Percentiles rank a stretch among this genome's conserved stretches.
phyloP scores from a whole-genome alignment of 106 monocot species.

The Iris macrosiphon region DNA sequence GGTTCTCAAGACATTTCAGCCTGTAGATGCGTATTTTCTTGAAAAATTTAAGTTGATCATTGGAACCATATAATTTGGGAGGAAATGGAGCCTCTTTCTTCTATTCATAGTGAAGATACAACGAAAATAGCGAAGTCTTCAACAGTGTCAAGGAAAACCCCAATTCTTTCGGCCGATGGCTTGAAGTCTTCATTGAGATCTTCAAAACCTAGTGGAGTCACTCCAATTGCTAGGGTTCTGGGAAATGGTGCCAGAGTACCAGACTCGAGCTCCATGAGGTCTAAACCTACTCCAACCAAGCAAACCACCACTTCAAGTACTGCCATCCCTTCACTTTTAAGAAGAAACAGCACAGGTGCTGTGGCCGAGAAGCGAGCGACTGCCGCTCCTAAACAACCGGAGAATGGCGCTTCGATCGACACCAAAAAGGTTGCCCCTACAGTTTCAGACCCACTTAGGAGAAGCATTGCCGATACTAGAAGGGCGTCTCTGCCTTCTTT shows the following conservation, averaged over 20 bases:
- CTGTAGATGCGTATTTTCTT: too few species aligned
- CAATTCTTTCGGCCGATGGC: conserved; percentile 21
- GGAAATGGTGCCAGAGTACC: not conserved
- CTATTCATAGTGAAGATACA: conserved; percentile 2
- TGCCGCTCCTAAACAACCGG: conserved; percentile 14
- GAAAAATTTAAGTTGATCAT: too few species aligned
- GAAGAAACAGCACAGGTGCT: conserved; percentile 67
- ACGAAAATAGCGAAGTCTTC: conserved; percentile 2
- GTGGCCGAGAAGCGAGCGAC: conserved; percentile 15
- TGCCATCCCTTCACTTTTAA: conserved; percentile 14
- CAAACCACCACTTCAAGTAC: conserved; percentile 22
- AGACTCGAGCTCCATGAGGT: conserved; percentile 18
- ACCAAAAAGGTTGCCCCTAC: conserved; percentile 26
- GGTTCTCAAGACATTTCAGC: too few species aligned
- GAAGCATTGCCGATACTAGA: conserved; percentile 18
- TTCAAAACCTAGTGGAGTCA: conserved; percentile 17
- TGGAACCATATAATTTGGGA: too few species aligned
- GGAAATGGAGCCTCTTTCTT: conserved; percentile 33
- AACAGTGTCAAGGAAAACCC: not conserved
- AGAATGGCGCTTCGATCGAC: conserved; percentile 17
- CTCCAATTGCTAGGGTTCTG: conserved; percentile 1
- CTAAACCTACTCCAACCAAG: conserved; percentile 27
- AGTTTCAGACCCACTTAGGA: conserved; percentile 25
- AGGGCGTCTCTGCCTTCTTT: conserved; percentile 32
- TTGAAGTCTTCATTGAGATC: conserved; percentile 14